A percentile compares a stretch with the other conserved stretches of the same genome.
These are phyloP conservation scores for Phallus indusiatus DNA, from an alignment of 768 basidiomycete species.

Conservation along the genomic window DNA sequence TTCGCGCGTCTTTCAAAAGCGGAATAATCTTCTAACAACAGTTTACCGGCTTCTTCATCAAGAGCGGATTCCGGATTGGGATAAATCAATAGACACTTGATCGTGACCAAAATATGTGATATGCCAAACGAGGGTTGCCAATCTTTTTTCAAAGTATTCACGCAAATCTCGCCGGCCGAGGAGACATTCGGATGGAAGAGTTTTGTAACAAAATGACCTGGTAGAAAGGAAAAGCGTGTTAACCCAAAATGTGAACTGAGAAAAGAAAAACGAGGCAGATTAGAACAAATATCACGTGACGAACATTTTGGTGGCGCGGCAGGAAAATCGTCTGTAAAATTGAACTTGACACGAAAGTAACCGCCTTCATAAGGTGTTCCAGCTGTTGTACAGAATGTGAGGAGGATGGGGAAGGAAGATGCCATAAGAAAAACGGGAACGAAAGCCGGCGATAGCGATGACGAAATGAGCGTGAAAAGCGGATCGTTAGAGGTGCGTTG, in stretches of 20 bases:
- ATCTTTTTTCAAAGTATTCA: constrained; percentile 95
- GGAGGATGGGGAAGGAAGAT: neutral
- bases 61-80: constrained; percentile 95
- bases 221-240: neutral
- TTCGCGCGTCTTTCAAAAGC: constrained; percentile 80
- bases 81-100: constrained; percentile 93
- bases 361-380: constrained; percentile 65
- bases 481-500: constrained; percentile 7
- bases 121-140: constrained; percentile 93
- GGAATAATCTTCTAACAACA: constrained; percentile 82
- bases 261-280: constrained; percentile 2
- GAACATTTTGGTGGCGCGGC: constrained; percentile 89
- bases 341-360: constrained; percentile 72
- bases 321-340: constrained; percentile 90
- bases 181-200: constrained; percentile 98
- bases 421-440: neutral
- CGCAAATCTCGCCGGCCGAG: constrained; percentile 83
- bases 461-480: constrained; percentile 4
- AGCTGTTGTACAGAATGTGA: constrained; percentile 23
- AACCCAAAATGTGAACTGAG: neutral
- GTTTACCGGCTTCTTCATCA: constrained; percentile 92
- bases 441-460: neutral
- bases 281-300: constrained; percentile 17
- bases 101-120: constrained; percentile 80
- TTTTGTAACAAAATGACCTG: constrained; percentile 48